Evolutionary conservation across 345 rosid genomes (phyloP).

Genomic region (Eucalyptus cloeziana): DNA sequence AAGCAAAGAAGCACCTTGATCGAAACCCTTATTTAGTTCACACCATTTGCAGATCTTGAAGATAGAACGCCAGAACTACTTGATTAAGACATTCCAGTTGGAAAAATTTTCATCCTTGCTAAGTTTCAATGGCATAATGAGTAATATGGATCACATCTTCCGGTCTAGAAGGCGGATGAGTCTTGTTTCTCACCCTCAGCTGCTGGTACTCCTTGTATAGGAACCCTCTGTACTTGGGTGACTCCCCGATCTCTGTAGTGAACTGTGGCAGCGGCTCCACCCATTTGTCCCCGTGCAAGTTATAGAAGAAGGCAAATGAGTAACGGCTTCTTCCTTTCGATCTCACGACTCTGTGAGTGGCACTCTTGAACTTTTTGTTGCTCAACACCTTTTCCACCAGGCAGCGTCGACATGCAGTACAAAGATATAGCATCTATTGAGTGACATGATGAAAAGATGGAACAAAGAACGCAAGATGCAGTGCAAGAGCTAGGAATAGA

Average conservation of each 20-base stretch:
- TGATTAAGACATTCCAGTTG: not conserved
- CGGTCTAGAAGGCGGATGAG: slow-evolving; percentile 34
- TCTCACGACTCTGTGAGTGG: slow-evolving; percentile 45
- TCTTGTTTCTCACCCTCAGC: slow-evolving; percentile 31
- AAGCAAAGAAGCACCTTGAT: not conserved
- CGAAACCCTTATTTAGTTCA: not conserved
- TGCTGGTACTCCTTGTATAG: slow-evolving; percentile 21
- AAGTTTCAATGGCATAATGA: slow-evolving; percentile 13
- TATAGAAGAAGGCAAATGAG: slow-evolving; percentile 41
- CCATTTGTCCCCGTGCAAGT: slow-evolving; percentile 38
- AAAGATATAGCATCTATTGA: not conserved
- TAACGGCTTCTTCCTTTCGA: slow-evolving; percentile 14
- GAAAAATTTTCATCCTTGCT: not conserved
- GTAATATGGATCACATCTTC: slow-evolving; percentile 35
- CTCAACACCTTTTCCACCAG: slow-evolving; percentile 23
- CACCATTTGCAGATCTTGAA: not conserved
- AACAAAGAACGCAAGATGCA: not conserved
- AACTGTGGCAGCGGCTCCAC: slow-evolving; percentile 42
- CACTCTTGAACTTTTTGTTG: slow-evolving; percentile 48
- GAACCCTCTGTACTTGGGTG: slow-evolving; percentile 29
- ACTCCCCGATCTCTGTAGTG: slow-evolving; percentile 28
- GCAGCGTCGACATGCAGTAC: not conserved
- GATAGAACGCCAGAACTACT: not conserved
- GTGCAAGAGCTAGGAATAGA: not conserved
- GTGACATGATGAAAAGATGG: not conserved